Evolutionary conservation across 2,329 filamentous ascomycete genomes (phyloP), one percentile per base, ranked within the genome.

Genomic region (Trichophyton equinum): DNA sequence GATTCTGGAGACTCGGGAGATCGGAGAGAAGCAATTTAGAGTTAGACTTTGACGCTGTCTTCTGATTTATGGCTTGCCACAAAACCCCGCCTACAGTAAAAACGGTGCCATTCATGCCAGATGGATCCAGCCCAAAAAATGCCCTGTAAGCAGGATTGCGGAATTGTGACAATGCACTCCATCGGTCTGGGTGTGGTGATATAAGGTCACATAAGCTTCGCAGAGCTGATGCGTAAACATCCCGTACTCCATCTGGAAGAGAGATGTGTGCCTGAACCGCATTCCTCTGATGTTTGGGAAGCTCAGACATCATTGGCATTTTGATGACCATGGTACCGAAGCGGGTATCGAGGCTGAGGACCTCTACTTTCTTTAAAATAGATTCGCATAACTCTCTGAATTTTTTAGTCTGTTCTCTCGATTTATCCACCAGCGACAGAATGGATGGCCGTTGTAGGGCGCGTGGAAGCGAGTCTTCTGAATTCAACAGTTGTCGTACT

Each of bases 371-470:
- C 33, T 61, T 51, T 2, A 90, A 76, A 5, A 87, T 73, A 6
- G 76, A 68, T 20, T 82, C 74, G 0, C 84, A 85, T 61, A 82
- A 75, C 1, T 75, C 73, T 40, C 82, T 81, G 57, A 82, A 75
- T 1, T 70, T 66, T 2, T 72, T 66, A 0, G 76, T 73, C 5
- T 76, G 78, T 11, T 66, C 67, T 53, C 79, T 76, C 33, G 82
- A 81, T 36, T 78, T 78, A 15, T 76, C 69, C 0, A 86, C 78
- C 58, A 95, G 74, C 0, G 75, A 73, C 1, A 92, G 73, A 4
- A 96, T 78, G 0, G 83, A 78, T 0, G 80, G 75, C 60, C 85
- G 84, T 63, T 82, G 82, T 1, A 97, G 74, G 0, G 91, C 89
- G 8, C 71, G 71, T 0, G 94, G 92, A 3, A 97, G 75, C 51